These are phyloP conservation scores for Podaxis carcinomalis DNA, from an alignment of 768 basidiomycete species.

Conservation along the genomic window DNA sequence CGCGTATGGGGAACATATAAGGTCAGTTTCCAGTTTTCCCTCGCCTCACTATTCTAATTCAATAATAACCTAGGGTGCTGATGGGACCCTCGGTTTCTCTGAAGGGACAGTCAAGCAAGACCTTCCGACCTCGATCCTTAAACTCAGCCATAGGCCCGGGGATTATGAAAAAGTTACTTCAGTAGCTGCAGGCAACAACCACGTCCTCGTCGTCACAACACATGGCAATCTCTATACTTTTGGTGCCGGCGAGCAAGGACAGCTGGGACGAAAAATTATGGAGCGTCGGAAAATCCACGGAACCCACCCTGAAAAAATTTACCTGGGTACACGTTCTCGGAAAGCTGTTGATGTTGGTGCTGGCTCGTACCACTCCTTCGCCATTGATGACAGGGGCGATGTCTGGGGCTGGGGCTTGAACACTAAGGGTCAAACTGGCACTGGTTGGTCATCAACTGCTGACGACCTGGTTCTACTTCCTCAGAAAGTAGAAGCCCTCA, in stretches of 20 bases:
- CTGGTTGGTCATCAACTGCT: conserved; percentile 41
- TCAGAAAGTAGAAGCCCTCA: conserved; percentile 57
- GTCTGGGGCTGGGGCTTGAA: conserved; percentile 98
- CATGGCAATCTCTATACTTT: conserved; percentile 85
- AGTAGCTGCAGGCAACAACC: conserved; percentile 82
- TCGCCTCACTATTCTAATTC: not conserved
- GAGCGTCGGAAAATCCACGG: conserved; percentile 87
- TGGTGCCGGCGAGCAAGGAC: conserved; percentile 88
- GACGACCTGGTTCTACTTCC: conserved; percentile 58
- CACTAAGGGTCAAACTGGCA: conserved; percentile 80
- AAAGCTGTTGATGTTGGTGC: conserved; percentile 66
- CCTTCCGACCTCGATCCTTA: conserved; percentile 54
- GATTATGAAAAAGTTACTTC: conserved; percentile 69
- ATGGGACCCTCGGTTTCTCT: conserved; percentile 84
- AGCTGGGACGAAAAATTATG: conserved; percentile 87
- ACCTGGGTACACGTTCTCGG: conserved; percentile 63
- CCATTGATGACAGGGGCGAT: conserved; percentile 75
- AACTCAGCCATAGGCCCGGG: conserved; percentile 55
- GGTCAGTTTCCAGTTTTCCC: conserved; percentile 40
- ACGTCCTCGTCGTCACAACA: conserved; percentile 84
- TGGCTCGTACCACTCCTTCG: conserved; percentile 86
- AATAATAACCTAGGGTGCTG: conserved; percentile 46
- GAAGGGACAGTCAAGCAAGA: conserved; percentile 65
- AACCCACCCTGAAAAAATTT: conserved; percentile 82
- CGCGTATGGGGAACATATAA: conserved; percentile 89